These are phyloP conservation scores for Kwoniella pini DNA, from an alignment of 768 basidiomycete species.

Conservation along the genomic window DNA sequence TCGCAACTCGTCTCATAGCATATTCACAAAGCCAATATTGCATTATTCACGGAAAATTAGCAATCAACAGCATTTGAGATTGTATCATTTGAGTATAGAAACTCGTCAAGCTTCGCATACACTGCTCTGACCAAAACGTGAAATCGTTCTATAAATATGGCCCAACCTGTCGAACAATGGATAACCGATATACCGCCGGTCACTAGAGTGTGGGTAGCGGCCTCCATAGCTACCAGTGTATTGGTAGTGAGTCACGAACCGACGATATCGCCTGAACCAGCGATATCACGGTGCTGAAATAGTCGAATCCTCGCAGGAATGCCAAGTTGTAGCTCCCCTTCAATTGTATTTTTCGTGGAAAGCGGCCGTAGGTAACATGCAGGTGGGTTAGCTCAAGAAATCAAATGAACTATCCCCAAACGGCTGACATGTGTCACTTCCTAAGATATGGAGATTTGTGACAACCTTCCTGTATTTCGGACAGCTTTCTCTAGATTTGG, in stretches of 20 bases:
- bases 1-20: too few relatives aligned
- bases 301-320: conserved; percentile 72
- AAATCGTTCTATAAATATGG: conserved; percentile 21
- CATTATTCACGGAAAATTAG: too few relatives aligned
- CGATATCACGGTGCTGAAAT: too few relatives aligned
- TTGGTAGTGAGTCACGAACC: conserved; percentile 67
- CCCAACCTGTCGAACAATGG: conserved; percentile 75
- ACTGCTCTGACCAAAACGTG: background rate
- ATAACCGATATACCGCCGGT: conserved; percentile 87
- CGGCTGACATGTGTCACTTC: background rate
- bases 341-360: conserved; percentile 92
- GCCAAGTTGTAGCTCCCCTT: conserved; percentile 81
- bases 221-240: conserved; percentile 76
- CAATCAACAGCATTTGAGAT: too few relatives aligned
- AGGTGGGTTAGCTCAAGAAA: conserved; percentile 59
- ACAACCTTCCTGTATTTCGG: conserved; percentile 98
- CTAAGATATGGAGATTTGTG: conserved; percentile 80
- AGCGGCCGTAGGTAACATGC: conserved; percentile 74
- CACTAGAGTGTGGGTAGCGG: conserved; percentile 78
- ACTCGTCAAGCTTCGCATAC: too few relatives aligned
- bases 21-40: too few relatives aligned
- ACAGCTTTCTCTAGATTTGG: conserved; percentile 84
- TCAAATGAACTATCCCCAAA: background rate
- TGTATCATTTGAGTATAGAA: too few relatives aligned
- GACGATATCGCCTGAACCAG: too few relatives aligned